Base-by-base conservation (phyloP, 768 basidiomycete genomes). In the Amanita jacksonii region DNA sequence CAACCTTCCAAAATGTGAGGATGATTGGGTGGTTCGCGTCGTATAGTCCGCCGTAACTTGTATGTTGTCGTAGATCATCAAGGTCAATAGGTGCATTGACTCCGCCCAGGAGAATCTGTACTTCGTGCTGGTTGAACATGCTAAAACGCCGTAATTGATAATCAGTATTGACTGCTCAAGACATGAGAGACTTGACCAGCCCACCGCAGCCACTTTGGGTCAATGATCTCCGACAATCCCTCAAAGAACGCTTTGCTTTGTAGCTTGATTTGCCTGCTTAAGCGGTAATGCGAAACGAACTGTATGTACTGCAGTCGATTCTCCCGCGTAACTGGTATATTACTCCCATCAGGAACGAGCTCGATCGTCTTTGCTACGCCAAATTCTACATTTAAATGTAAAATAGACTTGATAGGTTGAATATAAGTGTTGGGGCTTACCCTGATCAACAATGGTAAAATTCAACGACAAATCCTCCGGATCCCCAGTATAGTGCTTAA, bases 41-140 rank as follows among this genome's bases (percentile, higher is more conserved):
- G 54, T 82, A 90, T 15, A 82, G 55, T 4, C 92, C 90, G 1
- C 90, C 89, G 49, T 94, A 91, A 40, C 80, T 74, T 0, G 88
- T 88, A 54, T 98, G 69, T 7, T 58, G 54, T 46, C 80, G 68
- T 46, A 97, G 62, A 60, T 99, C 93, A 12, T 83, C 78, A 6
- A 97, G 51, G 56, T 93, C 85, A 37, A 94, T 81, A 0, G 85
- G 83, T 0, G 86, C 69, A 48, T 93, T 85, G 24, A 86, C 85
- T 5, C 89, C 91, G 0, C 93, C 93, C 5, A 99, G 70, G 1
- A 98, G 68, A 38, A 94, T 83, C 57, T 92, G 91, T 3, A 97
- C 69, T 61, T 98, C 96, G 57, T 89, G 85, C 51, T 94, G 93
- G 60, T 97, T 94, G 65, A 98, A 99, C 88, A 98, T 93, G 35